Evolutionary conservation across 257 asterid species (phyloP), one percentile per base, ranked within the genome.

Genomic region (Fraxinus americana): DNA sequence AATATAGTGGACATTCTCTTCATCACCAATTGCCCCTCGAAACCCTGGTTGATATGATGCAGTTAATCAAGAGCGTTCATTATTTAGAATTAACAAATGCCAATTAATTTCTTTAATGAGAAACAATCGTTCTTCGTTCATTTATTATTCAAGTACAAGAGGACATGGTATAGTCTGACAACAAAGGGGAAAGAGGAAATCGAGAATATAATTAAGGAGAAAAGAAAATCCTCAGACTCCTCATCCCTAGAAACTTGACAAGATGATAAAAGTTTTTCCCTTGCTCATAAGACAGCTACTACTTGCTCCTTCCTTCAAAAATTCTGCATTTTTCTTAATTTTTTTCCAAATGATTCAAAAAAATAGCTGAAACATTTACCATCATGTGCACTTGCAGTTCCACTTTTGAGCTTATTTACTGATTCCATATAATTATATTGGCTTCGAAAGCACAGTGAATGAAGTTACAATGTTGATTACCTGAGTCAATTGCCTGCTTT

Each of bases 401-500:
- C 61, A 32, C 6, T 43, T 43, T 65, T 38, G 61, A 68, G 75
- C 63, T 72, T n/a, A 36, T n/a, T 70, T 32, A 70, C 21, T 17
- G 39, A 23, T 65, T 43, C 25, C 43, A 57, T 54, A 27, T 59
- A 54, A 70, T 41, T 23, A 71, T 30, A 45, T 4, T 7, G 13
- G 75, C 45, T 19, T 45, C 10, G 35, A 1, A 67, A 73, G 39
- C 61, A 54, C 19, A 21, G 66, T 17, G 13, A n/a, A 35, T 21
- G 16, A 69, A 25, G 52, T 75, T 21, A 79, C 29, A 70, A 23
- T 9, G 75, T 50, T 68, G 45, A 43, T 81, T 79, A 95, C 99
- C 97, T 95, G 99, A 29, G 98, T 95, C 71, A 95, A 82, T 80
- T 95, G 98, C 86, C 98, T 85, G 92, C 99, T 95, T 80, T 95